These are phyloP conservation scores for Talaromyces sp. DNA, from an alignment of 2,329 filamentous ascomycete genomes.

Conservation along the genomic window DNA sequence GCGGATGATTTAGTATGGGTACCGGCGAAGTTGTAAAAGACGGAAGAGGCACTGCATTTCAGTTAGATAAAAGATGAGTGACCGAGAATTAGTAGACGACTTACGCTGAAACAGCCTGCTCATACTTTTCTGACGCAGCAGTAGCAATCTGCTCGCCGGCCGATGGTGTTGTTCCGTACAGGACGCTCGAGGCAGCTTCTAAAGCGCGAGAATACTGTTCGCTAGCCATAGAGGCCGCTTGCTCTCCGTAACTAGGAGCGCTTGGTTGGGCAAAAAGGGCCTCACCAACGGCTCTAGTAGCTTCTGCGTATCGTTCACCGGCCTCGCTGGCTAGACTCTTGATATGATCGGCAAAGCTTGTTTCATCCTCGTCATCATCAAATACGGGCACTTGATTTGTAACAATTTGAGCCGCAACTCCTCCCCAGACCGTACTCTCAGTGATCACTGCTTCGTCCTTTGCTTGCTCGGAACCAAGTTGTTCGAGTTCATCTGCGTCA, in stretches of 20 bases:
- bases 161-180: conserved; percentile 52
- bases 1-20: conserved; percentile 45
- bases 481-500: neutral
- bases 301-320: conserved; percentile 51
- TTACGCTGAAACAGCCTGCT: conserved; percentile 57
- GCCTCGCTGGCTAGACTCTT: conserved; percentile 52
- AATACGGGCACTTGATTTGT: conserved; percentile 47
- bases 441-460: neutral
- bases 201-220: conserved; percentile 58
- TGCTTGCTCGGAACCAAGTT: neutral
- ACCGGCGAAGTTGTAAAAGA: conserved; percentile 57
- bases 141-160: conserved; percentile 47
- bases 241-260: conserved; percentile 48
- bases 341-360: conserved; percentile 50
- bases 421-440: conserved; percentile 50
- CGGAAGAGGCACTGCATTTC: conserved; percentile 49
- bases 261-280: conserved; percentile 49
- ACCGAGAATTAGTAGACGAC: conserved; percentile 22
- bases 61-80: conserved; percentile 17
- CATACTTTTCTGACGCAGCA: conserved; percentile 54
- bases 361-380: conserved; percentile 48
- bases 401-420: conserved; percentile 52
- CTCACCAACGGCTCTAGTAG: conserved; percentile 56
- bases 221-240: conserved; percentile 52
- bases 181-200: conserved; percentile 54